Base-by-base conservation (phyloP, 1,139 yeast species). In the Yamadazyma siamensis region DNA sequence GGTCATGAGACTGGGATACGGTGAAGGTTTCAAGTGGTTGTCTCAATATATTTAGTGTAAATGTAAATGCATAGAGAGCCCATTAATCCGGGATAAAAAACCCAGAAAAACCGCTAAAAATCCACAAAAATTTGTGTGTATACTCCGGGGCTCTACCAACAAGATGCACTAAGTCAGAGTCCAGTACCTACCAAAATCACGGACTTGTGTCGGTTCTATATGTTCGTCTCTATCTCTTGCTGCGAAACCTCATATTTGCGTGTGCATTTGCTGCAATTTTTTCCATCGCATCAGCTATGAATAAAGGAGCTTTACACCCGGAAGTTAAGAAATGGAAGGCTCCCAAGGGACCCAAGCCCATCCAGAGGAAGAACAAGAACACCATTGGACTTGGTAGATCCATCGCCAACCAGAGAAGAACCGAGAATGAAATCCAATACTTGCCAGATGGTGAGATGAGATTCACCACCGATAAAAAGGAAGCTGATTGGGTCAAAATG, bases 1-100 rank as follows among this genome's bases (percentile, higher is more conserved):
- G 41, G 95, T 87, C 35, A 83, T 86, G 94, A 86, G 96, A 74
- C 86, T 85, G 59, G 96, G 96, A 47, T 88, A 88, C 63, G 91
- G 94, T 38, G 96, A 88, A 48, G 96, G 94, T 42, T 87, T 88
- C 75, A 84, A 84, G 71, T 88, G 96, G 96, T 77, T 89, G 58
- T 84, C 96, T 40, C 94, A 88, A 66, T 88, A 84, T 63, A 89
- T 89, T 52, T 88, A 73, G 38, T 6, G 4, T n/a, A n/a, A n/a
- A n/a, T n/a, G 20, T 10, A 18, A 18, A 10, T 18, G 9, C 9
- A 18, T 18, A 18, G 9, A 18, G 8, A 18, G 9, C 20, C 8
- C 10, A 18, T 18, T 8, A 18, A 8, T 10, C 10, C 9, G 8
- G 10, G 20, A 8, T 18, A 10, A 18, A 18, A 8, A 18, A 18